Evolutionary conservation across 352 stramenopile species (phyloP), one percentile per base, ranked within the genome.

Genomic region (Vaucheria bursata): DNA sequence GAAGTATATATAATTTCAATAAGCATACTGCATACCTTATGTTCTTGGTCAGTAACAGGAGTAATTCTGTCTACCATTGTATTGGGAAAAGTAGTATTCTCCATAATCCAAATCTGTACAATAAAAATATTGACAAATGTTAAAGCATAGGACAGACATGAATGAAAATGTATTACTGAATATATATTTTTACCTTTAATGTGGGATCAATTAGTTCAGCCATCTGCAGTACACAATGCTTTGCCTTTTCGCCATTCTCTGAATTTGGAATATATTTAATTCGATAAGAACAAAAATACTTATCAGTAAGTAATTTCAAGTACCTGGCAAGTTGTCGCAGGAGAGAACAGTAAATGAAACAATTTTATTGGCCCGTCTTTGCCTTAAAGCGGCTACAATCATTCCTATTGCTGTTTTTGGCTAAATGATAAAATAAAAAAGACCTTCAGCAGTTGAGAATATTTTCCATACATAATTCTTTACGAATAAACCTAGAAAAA

Each of bases 31-130:
- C 53, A 8, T 34, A 68, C 53, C 53, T 75, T 85, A 69, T 86
- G 77, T 39, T 85, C 77, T 18, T 69, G 53, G n/a, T 84, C 77
- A 25, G 83, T 87, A 36, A 73, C 79, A 32, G 85, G 85, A 18
- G 85, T 88, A 81, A 88, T 88, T 29, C 85, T 78, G 78, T 88
- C 85, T 49, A 86, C 83, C 83, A 86, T 86, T 36, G 81, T 85
- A 65, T 88, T 88, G 18, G 84, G 84, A 80, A 88, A 88, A 33
- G 80, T 79, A 0, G 81, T 86, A 66, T 84, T 71, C 34, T 82
- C 49, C 74, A 82, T 79, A 5, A 88, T 86, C 83, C 83, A 87
- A 34, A 73, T 34, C 35, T 75, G 34, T 35, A 53, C 34, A n/a
- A 40, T 5, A 25, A 7, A 6, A 32, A 32, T n/a, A 74, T 12